phyloP scores from a whole-genome alignment of 1,284 basidiomycete species.

The Phenoliferia sp. region DNA sequence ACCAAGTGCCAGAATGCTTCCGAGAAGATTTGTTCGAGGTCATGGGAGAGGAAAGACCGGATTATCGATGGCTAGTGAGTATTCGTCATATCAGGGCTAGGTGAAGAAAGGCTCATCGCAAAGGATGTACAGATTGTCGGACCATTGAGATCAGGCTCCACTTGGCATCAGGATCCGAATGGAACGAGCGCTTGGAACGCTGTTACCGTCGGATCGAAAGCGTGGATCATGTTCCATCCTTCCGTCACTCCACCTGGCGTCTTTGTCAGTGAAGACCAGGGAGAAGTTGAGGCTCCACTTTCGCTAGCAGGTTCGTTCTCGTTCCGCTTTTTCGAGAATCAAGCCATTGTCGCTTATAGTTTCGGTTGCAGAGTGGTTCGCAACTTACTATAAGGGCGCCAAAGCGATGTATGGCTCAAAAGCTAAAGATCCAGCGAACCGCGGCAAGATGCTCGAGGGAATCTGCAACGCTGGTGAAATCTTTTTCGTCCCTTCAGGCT shows the following conservation, averaged over 20 bases:
- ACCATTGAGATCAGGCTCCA: constrained; percentile 39
- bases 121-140: constrained; percentile 36
- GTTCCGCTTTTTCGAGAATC: not conserved
- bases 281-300: constrained; percentile 43
- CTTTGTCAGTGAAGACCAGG: constrained; percentile 42
- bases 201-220: constrained; percentile 42
- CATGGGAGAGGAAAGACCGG: constrained; percentile 37
- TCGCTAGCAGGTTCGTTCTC: constrained; percentile 37
- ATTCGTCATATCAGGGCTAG: not conserved
- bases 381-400: constrained; percentile 43
- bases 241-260: constrained; percentile 45
- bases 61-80: constrained; percentile 40
- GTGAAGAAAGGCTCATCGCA: not conserved
- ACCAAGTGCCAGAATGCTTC: constrained; percentile 36
- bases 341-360: not conserved
- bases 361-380: constrained; percentile 42
- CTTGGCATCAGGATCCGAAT: constrained; percentile 38
- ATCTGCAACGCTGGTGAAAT: constrained; percentile 43
- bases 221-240: constrained; percentile 47
- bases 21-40: constrained; percentile 38
- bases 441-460: constrained; percentile 43
- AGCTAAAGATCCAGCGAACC: constrained; percentile 26
- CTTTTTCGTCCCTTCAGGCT: constrained; percentile 36
- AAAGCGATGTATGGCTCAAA: constrained; percentile 40
- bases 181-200: constrained; percentile 45